phyloP scores from a whole-genome alignment of 805 yeast genomes.

The Hanseniaspora guilliermondii region DNA sequence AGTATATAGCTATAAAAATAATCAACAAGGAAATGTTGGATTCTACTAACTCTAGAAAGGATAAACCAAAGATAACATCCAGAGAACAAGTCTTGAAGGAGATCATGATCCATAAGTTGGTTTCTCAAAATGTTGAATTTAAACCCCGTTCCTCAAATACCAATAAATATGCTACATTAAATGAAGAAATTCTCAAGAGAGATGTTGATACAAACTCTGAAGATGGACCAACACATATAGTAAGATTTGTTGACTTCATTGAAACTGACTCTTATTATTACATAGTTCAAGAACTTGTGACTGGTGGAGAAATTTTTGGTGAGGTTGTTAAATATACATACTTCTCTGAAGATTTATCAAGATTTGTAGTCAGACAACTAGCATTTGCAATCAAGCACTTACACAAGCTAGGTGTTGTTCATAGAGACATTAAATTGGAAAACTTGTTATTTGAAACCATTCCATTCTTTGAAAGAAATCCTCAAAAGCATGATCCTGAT shows the following conservation, averaged over 20 bases:
- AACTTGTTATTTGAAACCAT: slow-evolving; percentile 47
- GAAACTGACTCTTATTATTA: slow-evolving; percentile 52
- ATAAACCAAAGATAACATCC: slow-evolving; percentile 21
- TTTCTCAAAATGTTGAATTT: slow-evolving; percentile 30
- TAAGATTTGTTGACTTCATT: slow-evolving; percentile 50
- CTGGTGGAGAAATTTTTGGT: slow-evolving; percentile 66
- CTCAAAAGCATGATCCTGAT: slow-evolving; percentile 20
- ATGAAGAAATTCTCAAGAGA: neutral
- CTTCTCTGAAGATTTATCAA: slow-evolving; percentile 49
- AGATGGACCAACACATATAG: slow-evolving; percentile 37
- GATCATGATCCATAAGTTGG: slow-evolving; percentile 55
- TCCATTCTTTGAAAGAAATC: slow-evolving; percentile 15
- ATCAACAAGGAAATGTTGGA: slow-evolving; percentile 62
- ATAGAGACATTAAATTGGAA: slow-evolving; percentile 75
- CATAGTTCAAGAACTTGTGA: slow-evolving; percentile 58
- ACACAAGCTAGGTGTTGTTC: slow-evolving; percentile 69
- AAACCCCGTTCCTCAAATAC: neutral
- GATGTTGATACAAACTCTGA: slow-evolving; percentile 12
- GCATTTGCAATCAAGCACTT: slow-evolving; percentile 53
- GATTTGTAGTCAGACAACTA: slow-evolving; percentile 53
- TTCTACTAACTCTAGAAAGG: slow-evolving; percentile 30
- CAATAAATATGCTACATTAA: neutral
- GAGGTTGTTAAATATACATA: slow-evolving; percentile 57
- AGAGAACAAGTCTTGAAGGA: slow-evolving; percentile 63
- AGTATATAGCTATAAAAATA: slow-evolving; percentile 39